Conservation (phyloP, 352 stramenopile genomes). For the Globisporangium cederbergense region DNA sequence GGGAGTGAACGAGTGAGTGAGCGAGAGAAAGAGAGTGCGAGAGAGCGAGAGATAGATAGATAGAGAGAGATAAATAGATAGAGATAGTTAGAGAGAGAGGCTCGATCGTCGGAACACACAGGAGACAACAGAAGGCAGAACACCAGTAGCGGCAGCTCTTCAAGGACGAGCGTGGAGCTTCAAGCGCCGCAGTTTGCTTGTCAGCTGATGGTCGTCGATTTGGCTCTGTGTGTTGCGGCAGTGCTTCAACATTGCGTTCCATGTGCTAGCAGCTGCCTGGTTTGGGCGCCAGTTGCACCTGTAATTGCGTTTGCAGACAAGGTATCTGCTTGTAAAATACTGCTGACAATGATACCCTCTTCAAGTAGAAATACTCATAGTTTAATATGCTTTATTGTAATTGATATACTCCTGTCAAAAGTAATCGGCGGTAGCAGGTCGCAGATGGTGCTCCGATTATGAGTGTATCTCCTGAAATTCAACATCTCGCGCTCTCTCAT, state of each 20-base stretch:
- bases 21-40: no score
- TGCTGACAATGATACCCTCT: background rate
- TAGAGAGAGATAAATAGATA: no score
- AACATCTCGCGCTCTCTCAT: background rate
- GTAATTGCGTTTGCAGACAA: background rate
- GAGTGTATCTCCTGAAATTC: background rate
- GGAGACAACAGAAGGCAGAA: no score
- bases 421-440: background rate
- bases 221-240: background rate
- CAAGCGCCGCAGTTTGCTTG: background rate
- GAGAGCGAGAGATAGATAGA: no score
- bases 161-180: constrained; percentile 1
- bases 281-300: background rate
- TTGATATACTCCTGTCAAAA: background rate
- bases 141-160: background rate
- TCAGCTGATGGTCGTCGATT: constrained; percentile 1
- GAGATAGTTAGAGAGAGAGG: no score
- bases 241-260: constrained; percentile 9
- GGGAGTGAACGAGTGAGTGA: no score
- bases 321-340: background rate
- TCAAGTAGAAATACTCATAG: background rate
- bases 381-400: no score
- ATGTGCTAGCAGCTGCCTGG: background rate
- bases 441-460: background rate
- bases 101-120: background rate